phyloP scores from a whole-genome alignment of 805 yeast species.

The Suhomyces prunicola region DNA sequence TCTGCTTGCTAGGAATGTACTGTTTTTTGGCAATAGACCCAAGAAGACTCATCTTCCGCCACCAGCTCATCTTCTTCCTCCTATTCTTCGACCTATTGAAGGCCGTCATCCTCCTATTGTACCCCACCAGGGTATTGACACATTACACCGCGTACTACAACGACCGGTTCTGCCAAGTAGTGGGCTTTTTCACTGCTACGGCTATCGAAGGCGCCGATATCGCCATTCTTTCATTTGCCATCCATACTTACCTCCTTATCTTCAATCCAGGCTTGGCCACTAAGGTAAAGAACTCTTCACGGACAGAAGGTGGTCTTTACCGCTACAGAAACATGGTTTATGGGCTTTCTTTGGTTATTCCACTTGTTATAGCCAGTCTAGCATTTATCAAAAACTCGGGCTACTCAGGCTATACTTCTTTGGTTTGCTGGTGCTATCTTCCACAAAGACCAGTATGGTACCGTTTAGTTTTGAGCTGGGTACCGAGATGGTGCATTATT shows the following conservation, averaged over 20 bases:
- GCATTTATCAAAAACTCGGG: conserved; percentile 59
- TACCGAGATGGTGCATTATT: conserved; percentile 69
- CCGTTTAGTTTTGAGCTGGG: conserved; percentile 73
- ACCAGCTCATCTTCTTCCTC: conserved; percentile 64
- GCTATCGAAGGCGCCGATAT: conserved; percentile 84
- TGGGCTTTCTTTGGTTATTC: conserved; percentile 54
- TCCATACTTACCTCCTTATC: conserved; percentile 74
- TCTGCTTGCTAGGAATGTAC: conserved; percentile 61
- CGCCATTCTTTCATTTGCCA: conserved; percentile 76
- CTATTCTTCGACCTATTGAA: conserved; percentile 74
- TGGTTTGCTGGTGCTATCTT: conserved; percentile 75
- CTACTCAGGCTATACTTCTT: conserved; percentile 46
- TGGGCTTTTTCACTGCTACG: conserved; percentile 79
- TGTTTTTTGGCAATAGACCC: conserved; percentile 62
- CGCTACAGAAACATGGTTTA: conserved; percentile 57
- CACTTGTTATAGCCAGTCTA: conserved; percentile 65
- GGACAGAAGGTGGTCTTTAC: conserved; percentile 72
- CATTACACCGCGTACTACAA: conserved; percentile 44
- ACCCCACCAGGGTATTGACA: conserved; percentile 57
- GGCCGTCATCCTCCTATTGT: conserved; percentile 63
- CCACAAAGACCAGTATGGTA: conserved; percentile 75
- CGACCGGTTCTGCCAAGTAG: conserved; percentile 53
- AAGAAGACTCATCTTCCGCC: conserved; percentile 59
- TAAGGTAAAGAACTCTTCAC: conserved; percentile 36
- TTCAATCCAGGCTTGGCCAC: conserved; percentile 54